Evolutionary conservation across 2,329 filamentous ascomycete genomes (phyloP).

Genomic region (Aspergillus alliaceus): DNA sequence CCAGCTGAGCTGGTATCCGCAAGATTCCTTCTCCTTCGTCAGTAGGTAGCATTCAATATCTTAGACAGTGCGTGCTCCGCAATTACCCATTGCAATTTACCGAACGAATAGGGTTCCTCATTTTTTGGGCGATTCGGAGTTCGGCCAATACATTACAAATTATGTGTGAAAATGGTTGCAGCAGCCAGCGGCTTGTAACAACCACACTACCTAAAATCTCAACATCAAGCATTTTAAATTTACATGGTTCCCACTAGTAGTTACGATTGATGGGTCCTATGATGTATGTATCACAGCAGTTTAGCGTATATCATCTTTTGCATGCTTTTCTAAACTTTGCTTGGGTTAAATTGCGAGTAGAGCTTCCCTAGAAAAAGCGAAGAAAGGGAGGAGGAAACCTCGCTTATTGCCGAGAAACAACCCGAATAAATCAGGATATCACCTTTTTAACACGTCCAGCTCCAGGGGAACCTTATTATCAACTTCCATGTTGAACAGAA

Average conservation of each 20-base stretch:
- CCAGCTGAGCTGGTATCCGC: constrained; percentile 1
- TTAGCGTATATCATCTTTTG: not conserved
- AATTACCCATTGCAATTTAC: not conserved
- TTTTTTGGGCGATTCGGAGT: not conserved
- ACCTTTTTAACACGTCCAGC: not conserved
- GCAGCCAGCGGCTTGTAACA: not conserved
- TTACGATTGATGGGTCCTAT: not conserved
- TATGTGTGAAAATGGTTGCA: not conserved
- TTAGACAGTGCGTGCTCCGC: not conserved
- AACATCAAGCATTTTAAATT: not conserved
- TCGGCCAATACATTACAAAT: not conserved
- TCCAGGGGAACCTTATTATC: not conserved
- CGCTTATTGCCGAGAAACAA: not conserved
- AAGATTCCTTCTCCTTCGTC: too few species aligned
- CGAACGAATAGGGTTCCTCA: not conserved
- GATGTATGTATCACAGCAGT: too few species aligned
- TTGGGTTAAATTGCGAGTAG: not conserved
- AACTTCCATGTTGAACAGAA: constrained; percentile 3
- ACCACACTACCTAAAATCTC: not conserved
- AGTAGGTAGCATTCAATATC: not conserved
- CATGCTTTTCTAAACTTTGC: not conserved
- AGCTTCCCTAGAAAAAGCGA: not conserved
- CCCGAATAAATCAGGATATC: not conserved
- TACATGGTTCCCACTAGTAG: not conserved
- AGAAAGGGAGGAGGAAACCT: not conserved